phyloP scores from a whole-genome alignment of 2,329 filamentous ascomycete species.

The Xylaria digitata region DNA sequence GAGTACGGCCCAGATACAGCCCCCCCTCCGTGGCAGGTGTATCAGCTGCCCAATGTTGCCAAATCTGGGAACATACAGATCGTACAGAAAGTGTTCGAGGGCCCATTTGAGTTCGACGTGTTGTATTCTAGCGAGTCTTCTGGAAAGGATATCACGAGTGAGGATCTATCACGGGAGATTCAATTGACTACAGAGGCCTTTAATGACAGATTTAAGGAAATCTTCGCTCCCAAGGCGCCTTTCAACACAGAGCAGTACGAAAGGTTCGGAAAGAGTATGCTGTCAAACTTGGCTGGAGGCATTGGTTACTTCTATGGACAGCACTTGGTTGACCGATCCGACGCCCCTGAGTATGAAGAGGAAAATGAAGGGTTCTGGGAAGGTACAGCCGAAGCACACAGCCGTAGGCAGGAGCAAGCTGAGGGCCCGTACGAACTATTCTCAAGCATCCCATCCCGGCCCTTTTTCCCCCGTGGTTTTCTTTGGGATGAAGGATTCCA shows the following conservation, averaged over 20 bases:
- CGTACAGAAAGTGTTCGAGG: constrained; percentile 91
- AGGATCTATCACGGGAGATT: constrained; percentile 77
- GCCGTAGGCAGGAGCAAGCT: constrained; percentile 72
- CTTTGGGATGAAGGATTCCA: constrained; percentile 99
- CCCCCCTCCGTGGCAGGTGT: constrained; percentile 86
- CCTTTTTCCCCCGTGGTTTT: constrained; percentile 97
- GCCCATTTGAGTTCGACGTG: constrained; percentile 91
- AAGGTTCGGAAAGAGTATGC: constrained; percentile 86
- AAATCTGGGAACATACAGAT: constrained; percentile 83
- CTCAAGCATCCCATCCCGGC: constrained; percentile 88
- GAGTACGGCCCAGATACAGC: constrained; percentile 68
- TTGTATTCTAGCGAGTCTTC: constrained; percentile 85
- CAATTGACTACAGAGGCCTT: constrained; percentile 74
- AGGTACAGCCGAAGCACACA: constrained; percentile 83
- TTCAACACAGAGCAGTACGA: constrained; percentile 79
- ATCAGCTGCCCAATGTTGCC: constrained; percentile 78
- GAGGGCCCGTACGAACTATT: constrained; percentile 91
- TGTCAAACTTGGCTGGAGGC: constrained; percentile 93
- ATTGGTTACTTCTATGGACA: constrained; percentile 96
- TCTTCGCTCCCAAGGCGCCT: constrained; percentile 79
- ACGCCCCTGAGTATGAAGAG: constrained; percentile 93
- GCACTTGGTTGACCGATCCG: constrained; percentile 88
- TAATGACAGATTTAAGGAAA: constrained; percentile 75
- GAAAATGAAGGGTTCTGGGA: constrained; percentile 97
- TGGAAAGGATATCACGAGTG: constrained; percentile 63